These are phyloP conservation scores for Quercus robur DNA, from an alignment of 306 rosid genomes.

Conservation along the genomic window DNA sequence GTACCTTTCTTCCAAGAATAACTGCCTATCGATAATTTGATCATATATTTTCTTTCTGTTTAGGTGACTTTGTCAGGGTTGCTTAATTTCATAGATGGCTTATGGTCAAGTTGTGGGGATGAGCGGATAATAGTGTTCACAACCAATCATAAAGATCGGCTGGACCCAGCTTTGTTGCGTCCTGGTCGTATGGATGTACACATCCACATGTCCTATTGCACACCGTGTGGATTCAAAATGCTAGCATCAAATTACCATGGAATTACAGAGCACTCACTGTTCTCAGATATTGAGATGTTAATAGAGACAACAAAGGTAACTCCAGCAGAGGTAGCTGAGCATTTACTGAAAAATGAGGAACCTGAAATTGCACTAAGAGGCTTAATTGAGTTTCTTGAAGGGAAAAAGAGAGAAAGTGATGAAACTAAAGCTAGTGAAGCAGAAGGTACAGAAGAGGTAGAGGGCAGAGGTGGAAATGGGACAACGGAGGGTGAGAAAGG, in stretches of 20 bases:
- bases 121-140: conserved; percentile 32
- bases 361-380: conserved; percentile 20
- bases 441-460: background rate
- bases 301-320: background rate
- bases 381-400: conserved; percentile 20
- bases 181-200: conserved; percentile 40
- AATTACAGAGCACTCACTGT: conserved; percentile 18
- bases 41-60: background rate
- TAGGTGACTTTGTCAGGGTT: conserved; percentile 27
- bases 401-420: conserved; percentile 8
- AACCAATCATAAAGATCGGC: conserved; percentile 22
- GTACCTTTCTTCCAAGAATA: background rate
- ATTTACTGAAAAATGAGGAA: conserved; percentile 27
- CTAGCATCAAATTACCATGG: conserved; percentile 20
- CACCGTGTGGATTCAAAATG: conserved; percentile 17
- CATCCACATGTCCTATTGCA: conserved; percentile 31
- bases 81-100: conserved; percentile 34
- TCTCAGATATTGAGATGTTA: conserved; percentile 14
- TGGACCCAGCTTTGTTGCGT: conserved; percentile 30
- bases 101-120: conserved; percentile 36
- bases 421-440: background rate
- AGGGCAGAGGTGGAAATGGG: background rate
- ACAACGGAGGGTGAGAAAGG: background rate
- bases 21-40: background rate
- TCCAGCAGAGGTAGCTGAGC: conserved; percentile 25